These are phyloP conservation scores for Saccharomycopsis hybrid DNA, from an alignment of 1,139 yeast species.

Conservation along the genomic window DNA sequence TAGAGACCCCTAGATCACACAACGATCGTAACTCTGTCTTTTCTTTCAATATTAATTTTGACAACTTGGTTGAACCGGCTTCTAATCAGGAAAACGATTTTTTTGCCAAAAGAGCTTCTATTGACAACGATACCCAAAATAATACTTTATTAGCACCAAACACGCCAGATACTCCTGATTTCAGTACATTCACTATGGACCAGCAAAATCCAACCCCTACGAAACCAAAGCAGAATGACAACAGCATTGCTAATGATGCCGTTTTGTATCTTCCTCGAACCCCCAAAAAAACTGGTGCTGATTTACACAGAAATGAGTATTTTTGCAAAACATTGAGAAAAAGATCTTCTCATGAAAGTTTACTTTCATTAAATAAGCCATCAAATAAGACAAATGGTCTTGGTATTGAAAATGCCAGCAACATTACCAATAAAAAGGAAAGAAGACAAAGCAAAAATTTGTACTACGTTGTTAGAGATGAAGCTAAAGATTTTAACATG, in stretches of 20 bases:
- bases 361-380: slow-evolving; percentile 12
- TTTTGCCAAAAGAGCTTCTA: neutral
- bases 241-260: too few relatives aligned
- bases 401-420: too few relatives aligned
- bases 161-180: slow-evolving; percentile 5
- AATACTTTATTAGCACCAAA: neutral
- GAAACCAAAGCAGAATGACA: too few relatives aligned
- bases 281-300: too few relatives aligned
- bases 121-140: neutral
- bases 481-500: slow-evolving; percentile 6
- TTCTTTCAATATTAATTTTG: slow-evolving; percentile 4
- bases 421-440: too few relatives aligned
- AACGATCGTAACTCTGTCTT: neutral
- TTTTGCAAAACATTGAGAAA: slow-evolving; percentile 5
- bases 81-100: too few relatives aligned
- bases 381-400: too few relatives aligned
- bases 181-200: too few relatives aligned
- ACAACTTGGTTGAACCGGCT: slow-evolving; percentile 4
- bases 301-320: slow-evolving; percentile 6
- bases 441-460: slow-evolving; percentile 7
- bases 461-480: slow-evolving; percentile 9
- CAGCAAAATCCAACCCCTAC: neutral
- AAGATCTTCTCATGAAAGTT: slow-evolving; percentile 1
- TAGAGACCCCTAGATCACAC: neutral
- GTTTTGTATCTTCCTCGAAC: too few relatives aligned